Conservation (phyloP, 352 stramenopile species). For the Globisporangium cystogenes region DNA sequence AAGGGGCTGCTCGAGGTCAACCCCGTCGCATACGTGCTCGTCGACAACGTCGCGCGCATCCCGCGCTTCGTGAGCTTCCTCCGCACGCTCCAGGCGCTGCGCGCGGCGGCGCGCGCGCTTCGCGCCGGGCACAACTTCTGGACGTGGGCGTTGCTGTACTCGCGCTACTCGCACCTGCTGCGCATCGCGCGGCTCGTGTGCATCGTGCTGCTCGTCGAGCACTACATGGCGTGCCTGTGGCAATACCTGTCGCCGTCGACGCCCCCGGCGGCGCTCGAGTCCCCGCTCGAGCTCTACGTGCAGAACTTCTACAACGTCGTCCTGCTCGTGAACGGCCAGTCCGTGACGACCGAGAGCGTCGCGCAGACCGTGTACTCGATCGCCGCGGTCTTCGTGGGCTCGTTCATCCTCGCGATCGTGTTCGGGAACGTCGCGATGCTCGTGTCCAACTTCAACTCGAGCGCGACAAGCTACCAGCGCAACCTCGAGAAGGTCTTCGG, state of each 20-base stretch:
- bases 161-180: conserved; percentile 10
- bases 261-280: not conserved
- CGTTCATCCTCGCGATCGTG: conserved; percentile 45
- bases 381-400: conserved; percentile 36
- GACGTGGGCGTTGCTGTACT: conserved; percentile 8
- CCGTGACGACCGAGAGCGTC: conserved; percentile 17
- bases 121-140: conserved; percentile 1
- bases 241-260: conserved; percentile 1
- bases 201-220: conserved; percentile 5
- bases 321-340: conserved; percentile 52
- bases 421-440: conserved; percentile 61
- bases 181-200: conserved; percentile 7
- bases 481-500: conserved; percentile 62
- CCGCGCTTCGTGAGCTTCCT: conserved; percentile 4
- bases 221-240: conserved; percentile 12
- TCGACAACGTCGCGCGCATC: conserved; percentile 6
- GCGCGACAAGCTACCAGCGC: conserved; percentile 44
- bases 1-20: not conserved
- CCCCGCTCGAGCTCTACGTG: conserved; percentile 18
- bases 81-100: not conserved
- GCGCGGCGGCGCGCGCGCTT: conserved; percentile 1
- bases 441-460: conserved; percentile 58
- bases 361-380: conserved; percentile 36
- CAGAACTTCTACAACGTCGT: conserved; percentile 38
- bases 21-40: not conserved